Evolutionary conservation across 1,139 yeast species (phyloP).

Genomic region (Lizanozyma gosingica): DNA sequence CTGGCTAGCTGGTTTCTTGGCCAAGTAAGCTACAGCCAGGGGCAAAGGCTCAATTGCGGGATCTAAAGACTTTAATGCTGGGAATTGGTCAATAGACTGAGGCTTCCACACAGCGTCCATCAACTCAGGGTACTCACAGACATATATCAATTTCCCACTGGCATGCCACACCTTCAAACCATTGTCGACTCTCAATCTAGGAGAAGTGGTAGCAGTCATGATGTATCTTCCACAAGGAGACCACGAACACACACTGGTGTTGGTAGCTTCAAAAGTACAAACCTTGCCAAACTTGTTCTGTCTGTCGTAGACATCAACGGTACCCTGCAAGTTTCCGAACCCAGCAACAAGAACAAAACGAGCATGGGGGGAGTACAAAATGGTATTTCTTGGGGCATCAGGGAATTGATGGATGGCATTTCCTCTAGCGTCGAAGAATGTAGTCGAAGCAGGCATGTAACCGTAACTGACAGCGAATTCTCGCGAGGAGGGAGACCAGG

Average conservation of each 20-base stretch:
- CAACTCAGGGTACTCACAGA: constrained; percentile 74
- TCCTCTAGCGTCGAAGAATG: constrained; percentile 93
- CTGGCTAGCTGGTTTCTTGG: constrained; percentile 29
- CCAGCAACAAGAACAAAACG: constrained; percentile 90
- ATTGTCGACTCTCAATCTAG: constrained; percentile 93
- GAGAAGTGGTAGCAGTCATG: constrained; percentile 94
- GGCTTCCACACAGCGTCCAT: constrained; percentile 83
- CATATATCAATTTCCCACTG: constrained; percentile 70
- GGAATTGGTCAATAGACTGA: constrained; percentile 51
- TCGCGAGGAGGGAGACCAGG: constrained; percentile 95
- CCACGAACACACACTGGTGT: constrained; percentile 95
- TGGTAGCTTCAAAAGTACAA: constrained; percentile 80
- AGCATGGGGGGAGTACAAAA: constrained; percentile 90
- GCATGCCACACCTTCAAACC: constrained; percentile 93
- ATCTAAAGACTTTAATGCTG: constrained; percentile 43
- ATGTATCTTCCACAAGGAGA: constrained; percentile 95
- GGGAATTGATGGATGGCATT: constrained; percentile 78
- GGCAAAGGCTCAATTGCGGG: constrained; percentile 60
- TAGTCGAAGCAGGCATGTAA: constrained; percentile 94
- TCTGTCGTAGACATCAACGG: constrained; percentile 92
- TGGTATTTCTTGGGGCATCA: constrained; percentile 82
- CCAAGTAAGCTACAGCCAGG: constrained; percentile 51
- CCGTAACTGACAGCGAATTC: constrained; percentile 98
- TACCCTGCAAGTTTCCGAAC: constrained; percentile 95
- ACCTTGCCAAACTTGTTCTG: constrained; percentile 76